A percentile compares a stretch with the other conserved stretches of the same genome.
These are phyloP conservation scores for Linum usitatissimum DNA, from an alignment of 345 rosid genomes.

Conservation along the genomic window DNA sequence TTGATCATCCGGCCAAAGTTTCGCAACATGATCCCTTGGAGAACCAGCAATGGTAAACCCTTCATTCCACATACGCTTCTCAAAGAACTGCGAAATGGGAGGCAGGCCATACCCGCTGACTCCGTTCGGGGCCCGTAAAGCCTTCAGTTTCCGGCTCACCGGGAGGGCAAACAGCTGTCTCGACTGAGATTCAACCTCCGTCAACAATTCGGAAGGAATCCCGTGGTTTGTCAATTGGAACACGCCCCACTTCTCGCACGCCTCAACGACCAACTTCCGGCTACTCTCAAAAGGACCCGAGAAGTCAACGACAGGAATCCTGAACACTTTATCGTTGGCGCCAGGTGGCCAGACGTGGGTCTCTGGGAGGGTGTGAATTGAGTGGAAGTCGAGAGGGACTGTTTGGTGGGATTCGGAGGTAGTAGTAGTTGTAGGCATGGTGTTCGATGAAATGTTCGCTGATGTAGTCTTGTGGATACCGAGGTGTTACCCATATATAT, in stretches of 20 bases:
- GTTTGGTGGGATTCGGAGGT: too few species aligned
- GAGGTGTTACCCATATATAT: too few species aligned
- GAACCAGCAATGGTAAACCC: constrained; percentile 1
- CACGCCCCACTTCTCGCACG: not conserved
- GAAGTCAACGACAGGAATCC: not conserved
- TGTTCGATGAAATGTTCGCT: too few species aligned
- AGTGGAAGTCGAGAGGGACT: too few species aligned
- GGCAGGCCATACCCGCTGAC: not conserved
- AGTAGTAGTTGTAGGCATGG: too few species aligned
- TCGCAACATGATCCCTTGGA: not conserved
- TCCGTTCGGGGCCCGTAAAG: not conserved
- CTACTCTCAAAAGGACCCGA: not conserved
- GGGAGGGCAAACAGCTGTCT: not conserved
- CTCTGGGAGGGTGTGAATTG: too few species aligned
- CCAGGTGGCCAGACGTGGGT: too few species aligned
- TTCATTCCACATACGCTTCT: not conserved
- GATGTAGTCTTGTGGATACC: too few species aligned
- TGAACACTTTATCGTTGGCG: too few species aligned
- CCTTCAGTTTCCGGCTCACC: not conserved
- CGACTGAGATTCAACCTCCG: not conserved
- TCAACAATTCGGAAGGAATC: not conserved
- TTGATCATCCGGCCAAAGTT: not conserved
- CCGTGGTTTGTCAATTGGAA: not conserved
- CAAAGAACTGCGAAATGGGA: not conserved
- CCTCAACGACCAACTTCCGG: not conserved